phyloP scores from a whole-genome alignment of 2,329 filamentous ascomycete genomes.

The Elsinoe perseae region DNA sequence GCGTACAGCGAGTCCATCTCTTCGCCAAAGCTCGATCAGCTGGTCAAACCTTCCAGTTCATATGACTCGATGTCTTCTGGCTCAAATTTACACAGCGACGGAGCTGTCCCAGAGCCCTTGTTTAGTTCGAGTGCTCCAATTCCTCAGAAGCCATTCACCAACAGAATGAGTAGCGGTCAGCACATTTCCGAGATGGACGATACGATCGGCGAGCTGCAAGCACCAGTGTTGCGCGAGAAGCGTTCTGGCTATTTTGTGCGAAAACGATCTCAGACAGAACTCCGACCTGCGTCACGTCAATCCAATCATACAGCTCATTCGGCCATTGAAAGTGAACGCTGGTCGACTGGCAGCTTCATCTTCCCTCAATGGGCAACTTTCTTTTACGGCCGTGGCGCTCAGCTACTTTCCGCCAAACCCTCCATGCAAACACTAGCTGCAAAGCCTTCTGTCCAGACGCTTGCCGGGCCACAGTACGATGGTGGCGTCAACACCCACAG shows the following conservation, averaged over 20 bases:
- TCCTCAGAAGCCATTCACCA: constrained; percentile 2
- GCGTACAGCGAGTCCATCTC: constrained; percentile 11
- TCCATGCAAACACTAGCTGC: constrained; percentile 15
- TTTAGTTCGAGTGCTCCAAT: constrained; percentile 21
- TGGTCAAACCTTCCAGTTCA: constrained; percentile 11
- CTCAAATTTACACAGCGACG: constrained; percentile 15
- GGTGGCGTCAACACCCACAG: neutral
- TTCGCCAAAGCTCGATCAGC: constrained; percentile 1
- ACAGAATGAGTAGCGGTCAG: constrained; percentile 11
- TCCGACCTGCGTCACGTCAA: constrained; percentile 23
- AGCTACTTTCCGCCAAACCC: constrained; percentile 19
- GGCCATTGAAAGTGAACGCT: constrained; percentile 24
- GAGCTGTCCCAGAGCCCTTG: constrained; percentile 30
- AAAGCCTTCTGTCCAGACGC: constrained; percentile 15
- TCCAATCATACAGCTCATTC: constrained; percentile 25
- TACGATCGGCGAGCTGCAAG: constrained; percentile 29
- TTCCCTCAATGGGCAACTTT: constrained; percentile 32
- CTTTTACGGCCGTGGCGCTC: constrained; percentile 28
- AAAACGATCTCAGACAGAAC: constrained; percentile 25
- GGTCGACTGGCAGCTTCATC: constrained; percentile 25
- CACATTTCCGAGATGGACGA: constrained; percentile 28
- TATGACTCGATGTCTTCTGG: constrained; percentile 11
- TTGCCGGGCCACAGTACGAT: constrained; percentile 10
- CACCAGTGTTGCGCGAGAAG: constrained; percentile 27
- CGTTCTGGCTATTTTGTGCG: constrained; percentile 29